phyloP scores from a whole-genome alignment of 495 filamentous ascomycete genomes.

The Penicillium dipodomyicola region DNA sequence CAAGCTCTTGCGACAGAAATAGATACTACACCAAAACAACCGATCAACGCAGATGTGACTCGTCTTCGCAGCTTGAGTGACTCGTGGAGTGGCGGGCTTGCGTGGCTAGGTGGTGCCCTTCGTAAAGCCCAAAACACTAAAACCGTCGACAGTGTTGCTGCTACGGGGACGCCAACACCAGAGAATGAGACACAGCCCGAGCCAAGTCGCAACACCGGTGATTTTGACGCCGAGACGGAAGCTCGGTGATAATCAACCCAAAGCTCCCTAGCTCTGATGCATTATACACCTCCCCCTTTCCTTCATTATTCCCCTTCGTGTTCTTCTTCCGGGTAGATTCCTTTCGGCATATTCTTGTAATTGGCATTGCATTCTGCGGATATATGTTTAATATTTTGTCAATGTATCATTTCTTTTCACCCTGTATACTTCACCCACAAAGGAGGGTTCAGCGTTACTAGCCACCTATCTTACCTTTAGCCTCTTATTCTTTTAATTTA shows the following conservation, averaged over 20 bases:
- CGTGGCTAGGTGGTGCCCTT: constrained; percentile 42
- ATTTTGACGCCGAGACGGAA: constrained; percentile 8
- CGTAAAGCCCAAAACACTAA: constrained; percentile 11
- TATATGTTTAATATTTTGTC: constrained; percentile 21
- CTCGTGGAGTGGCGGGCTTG: constrained; percentile 42
- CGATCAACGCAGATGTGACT: constrained; percentile 20
- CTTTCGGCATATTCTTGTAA: constrained; percentile 23
- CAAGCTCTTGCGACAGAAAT: constrained; percentile 25
- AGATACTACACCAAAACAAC: constrained; percentile 9
- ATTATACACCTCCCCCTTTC: background rate
- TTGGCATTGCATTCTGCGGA: constrained; percentile 28
- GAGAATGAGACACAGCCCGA: constrained; percentile 4
- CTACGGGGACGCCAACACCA: constrained; percentile 19
- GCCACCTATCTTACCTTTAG: constrained; percentile 4
- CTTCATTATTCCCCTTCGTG: background rate
- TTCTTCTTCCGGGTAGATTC: constrained; percentile 6
- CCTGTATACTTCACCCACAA: background rate
- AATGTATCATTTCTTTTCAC: constrained; percentile 8
- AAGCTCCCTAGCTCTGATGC: background rate
- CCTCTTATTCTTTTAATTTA: constrained; percentile 12
- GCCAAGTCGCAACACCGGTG: background rate
- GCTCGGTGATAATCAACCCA: constrained; percentile 13
- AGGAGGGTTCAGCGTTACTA: background rate
- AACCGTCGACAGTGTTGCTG: constrained; percentile 16
- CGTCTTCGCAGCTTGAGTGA: constrained; percentile 47